Evolutionary conservation across 1,284 basidiomycete species (phyloP), one percentile per base, ranked within the genome.

Genomic region (Tylopilus sp.): DNA sequence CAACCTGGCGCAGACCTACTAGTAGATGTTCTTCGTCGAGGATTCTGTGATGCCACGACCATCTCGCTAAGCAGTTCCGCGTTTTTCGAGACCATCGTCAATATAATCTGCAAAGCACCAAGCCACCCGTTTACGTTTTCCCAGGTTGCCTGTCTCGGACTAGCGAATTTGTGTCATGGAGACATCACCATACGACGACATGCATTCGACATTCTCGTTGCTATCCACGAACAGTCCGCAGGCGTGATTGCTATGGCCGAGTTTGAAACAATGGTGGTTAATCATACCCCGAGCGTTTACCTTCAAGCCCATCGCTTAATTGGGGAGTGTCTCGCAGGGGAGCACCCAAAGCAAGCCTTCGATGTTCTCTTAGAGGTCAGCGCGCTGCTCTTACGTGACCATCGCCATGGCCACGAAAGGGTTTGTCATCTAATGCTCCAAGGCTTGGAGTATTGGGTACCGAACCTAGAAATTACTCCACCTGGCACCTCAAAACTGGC

Each of bases 121-220:
- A 66, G 64, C 15, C 84, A 82, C 59, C 73, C 75, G 28, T 87
- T 93, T 65, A 78, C 76, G 9, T 88, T 91, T 59, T 75, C 81
- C 28, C 91, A 95, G 62, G 74, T 83, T 10, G 77, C 84, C n/a
- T 94, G 87, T 59, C 75, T 95, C 5, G 88, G 87, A 0, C 71
- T 96, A 10, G 84, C 89, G 18, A 95, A 95, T 65, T 77, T 97
- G 3, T 88, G 89, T 31, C 89, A 95, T 65, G 80, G 83, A 2
- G 76, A 82, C 29, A 61, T 77, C 2, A 73, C 77, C 28, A 82
- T 88, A 38, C 84, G 94, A 7, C 77, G 80, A n/a, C 80, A 80
- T 42, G 88, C 94, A 1, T 88, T 94, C 65, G 77, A 82, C 52
- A 80, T 91, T 53, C 73, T 94, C n/a, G 84, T 90, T 57, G 77